Evolutionary conservation across 176 grass and related monocot genomes (phyloP), one percentile per base, ranked within the genome.

Genomic region (Phoenix roebelenii): DNA sequence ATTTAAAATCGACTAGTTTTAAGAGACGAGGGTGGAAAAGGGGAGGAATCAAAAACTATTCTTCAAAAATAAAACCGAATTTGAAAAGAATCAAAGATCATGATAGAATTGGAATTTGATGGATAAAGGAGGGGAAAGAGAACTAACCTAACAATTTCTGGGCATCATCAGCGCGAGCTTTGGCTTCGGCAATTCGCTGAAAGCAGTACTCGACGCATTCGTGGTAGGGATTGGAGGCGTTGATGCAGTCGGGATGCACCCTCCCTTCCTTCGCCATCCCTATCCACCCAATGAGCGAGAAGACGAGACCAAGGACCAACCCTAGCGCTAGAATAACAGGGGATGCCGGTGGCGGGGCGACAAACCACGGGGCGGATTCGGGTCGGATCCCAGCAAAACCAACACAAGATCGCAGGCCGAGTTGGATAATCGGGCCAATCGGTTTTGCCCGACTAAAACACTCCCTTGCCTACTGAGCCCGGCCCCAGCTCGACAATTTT

Each of bases 171-270:
- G 5, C 51, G 17, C 12, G 18, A 63, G 59, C 51, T 55, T 76
- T 82, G 59, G 82, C 75, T 29, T 85, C 78, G 1, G 87, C 87
- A 51, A 90, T 90, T 16, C 48, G 52, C 61, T 55, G 75, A 60
- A 90, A 82, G 72, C 87, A 90, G 69, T 79, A 82, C 23, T 90
- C 78, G 28, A 75, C 67, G 66, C 82, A 90, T 14, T 74, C 75
- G 7, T 90, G 87, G 69, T 90, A 85, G 0, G 87, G 72, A 63
- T 85, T 90, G 25, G 87, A 70, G 3, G 87, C 75, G 64, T 90
- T 85, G 78, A 85, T 60, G 60, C 87, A 90, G 69, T 90, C 72
- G 15, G 82, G 87, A 63, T 90, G 82, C 35, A 82, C 67, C 5
- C 64, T 81, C 10, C 78, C 74, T 2, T 86, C 54, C 74, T 70